Base-by-base conservation (phyloP, 345 rosid genomes). In the Crucihimalaya himalaica region DNA sequence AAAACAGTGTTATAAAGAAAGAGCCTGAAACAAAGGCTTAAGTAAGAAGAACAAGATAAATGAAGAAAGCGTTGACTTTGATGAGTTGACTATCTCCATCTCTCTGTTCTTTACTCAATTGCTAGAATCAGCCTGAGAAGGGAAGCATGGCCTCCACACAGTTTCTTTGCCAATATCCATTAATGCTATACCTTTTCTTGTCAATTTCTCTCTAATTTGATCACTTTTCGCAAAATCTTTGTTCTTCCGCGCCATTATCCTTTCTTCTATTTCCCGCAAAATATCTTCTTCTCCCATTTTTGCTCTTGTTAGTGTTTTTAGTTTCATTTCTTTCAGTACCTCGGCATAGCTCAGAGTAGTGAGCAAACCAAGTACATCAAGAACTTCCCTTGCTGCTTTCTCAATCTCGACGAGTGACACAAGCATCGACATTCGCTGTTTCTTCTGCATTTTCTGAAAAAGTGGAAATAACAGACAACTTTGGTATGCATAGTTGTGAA, bases 91-190 rank as follows among this genome's bases (percentile, higher is more conserved):
- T 20, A 18, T 37, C 59, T 74, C 21, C 59, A 74, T 48, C 31
- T 20, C 55, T 62, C 34, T 20, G 16, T 29, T 40, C 57, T 31
- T 32, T 7, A 7, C 25, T 55, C 20, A 73, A 32, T 43, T 47
- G 15, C 74, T 75, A 40, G 74, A 75, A 8, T 52, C 57, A 52
- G 79, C 57, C 19, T 68, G 64, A 16, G 69, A 69, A 53, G 90
- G 90, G 25, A 86, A 68, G 11, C 96, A 91, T 5, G 98, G 97
- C 64, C 96, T 85, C 97, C 97, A 94, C 20, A 83, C 76, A 3
- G 96, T 91, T 67, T 84, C 91, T 21, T 76, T 78, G 25, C 97
- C 97, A 10, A 83, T 55, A 83, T 94, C 97, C 98, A 91, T 89
- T 0, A 94, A 82, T 1, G 90, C 93, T 78, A 91, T 88, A 28